A percentile compares a stretch with the other conserved stretches of the same genome.
These are phyloP conservation scores for Ramularia collo-cygni DNA, from an alignment of 2,329 filamentous ascomycete genomes.

Conservation along the genomic window DNA sequence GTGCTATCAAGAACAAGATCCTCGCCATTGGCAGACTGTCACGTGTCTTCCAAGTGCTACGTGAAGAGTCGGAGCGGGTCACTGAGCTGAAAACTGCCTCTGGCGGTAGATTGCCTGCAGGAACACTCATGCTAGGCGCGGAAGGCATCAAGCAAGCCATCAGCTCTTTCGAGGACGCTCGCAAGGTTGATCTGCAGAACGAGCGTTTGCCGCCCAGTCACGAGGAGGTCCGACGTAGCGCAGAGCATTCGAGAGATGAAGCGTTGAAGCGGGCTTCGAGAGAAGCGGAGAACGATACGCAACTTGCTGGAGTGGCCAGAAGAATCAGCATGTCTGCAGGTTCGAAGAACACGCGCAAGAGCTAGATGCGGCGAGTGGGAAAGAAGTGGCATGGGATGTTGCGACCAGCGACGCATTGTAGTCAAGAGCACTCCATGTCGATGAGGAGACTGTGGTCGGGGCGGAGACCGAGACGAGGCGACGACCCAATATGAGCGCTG, in stretches of 20 bases:
- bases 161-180: slow-evolving; percentile 89
- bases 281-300: slow-evolving; percentile 87
- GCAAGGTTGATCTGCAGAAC: slow-evolving; percentile 95
- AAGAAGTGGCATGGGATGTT: too few relatives aligned
- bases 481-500: too few relatives aligned
- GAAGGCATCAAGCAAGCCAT: slow-evolving; percentile 99
- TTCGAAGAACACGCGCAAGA: slow-evolving; percentile 9
- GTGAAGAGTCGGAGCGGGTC: slow-evolving; percentile 93
- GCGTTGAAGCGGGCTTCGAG: slow-evolving; percentile 79
- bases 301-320: slow-evolving; percentile 77
- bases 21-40: slow-evolving; percentile 93
- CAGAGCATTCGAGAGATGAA: slow-evolving; percentile 70
- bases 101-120: slow-evolving; percentile 84
- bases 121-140: slow-evolving; percentile 94
- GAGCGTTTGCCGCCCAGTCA: slow-evolving; percentile 87
- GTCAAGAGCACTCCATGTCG: too few relatives aligned
- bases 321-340: slow-evolving; percentile 72
- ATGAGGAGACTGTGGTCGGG: too few relatives aligned
- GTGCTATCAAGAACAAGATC: slow-evolving; percentile 99
- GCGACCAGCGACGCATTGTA: too few relatives aligned
- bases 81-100: slow-evolving; percentile 96
- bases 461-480: too few relatives aligned
- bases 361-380: slow-evolving; percentile 1
- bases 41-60: slow-evolving; percentile 94
- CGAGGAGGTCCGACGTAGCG: slow-evolving; percentile 81